Conservation (phyloP, 495 filamentous ascomycete species). For the Neurospora sp. region DNA sequence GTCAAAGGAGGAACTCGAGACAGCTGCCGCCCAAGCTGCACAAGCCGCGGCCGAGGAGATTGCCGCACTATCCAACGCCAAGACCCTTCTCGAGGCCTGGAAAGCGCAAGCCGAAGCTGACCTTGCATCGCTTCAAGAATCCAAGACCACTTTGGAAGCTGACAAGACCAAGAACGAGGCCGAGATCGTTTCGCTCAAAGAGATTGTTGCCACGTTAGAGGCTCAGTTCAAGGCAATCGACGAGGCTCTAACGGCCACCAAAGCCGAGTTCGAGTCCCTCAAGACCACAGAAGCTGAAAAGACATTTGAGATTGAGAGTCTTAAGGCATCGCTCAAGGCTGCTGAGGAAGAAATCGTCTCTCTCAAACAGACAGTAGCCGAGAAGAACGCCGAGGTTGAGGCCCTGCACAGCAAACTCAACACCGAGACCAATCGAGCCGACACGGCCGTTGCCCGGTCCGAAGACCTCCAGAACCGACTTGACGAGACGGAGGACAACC, state of each 20-base stretch:
- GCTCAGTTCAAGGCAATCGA: constrained; percentile 17
- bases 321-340: constrained; percentile 17
- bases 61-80: constrained; percentile 13
- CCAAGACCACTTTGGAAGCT: constrained; percentile 11
- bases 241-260: constrained; percentile 17
- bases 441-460: constrained; percentile 17
- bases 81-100: constrained; percentile 16
- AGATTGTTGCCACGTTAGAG: constrained; percentile 12
- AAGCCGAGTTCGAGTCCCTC: constrained; percentile 18
- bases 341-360: constrained; percentile 20
- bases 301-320: constrained; percentile 18
- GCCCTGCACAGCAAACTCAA: constrained; percentile 18
- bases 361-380: constrained; percentile 21
- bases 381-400: constrained; percentile 20
- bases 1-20: constrained; percentile 15
- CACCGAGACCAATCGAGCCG: constrained; percentile 15
- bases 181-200: constrained; percentile 12
- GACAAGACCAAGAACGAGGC: constrained; percentile 11
- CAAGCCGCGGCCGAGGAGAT: constrained; percentile 17
- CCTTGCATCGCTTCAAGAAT: constrained; percentile 14
- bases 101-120: constrained; percentile 19
- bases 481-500: constrained; percentile 15
- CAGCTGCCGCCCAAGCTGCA: constrained; percentile 20
- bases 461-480: constrained; percentile 20
- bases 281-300: constrained; percentile 12